Conservation (phyloP, 305 asterid genomes). For the Solanum hybrid region DNA sequence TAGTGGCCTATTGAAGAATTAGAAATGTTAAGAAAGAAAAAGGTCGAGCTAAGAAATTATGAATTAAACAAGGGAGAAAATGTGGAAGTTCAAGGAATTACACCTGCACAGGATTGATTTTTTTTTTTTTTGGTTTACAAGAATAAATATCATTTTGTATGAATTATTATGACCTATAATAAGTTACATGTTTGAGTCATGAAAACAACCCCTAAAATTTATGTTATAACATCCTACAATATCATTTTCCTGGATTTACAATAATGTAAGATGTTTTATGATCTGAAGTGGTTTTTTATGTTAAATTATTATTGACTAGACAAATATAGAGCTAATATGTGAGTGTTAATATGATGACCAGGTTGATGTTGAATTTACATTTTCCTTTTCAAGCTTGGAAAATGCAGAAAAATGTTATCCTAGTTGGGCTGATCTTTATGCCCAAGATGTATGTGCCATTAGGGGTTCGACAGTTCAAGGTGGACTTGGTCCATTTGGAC, state of each 20-base stretch:
- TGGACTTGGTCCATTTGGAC: constrained; percentile 43
- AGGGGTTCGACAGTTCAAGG: constrained; percentile 24
- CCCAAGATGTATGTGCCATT: constrained; percentile 21
- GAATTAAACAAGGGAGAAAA: constrained; percentile 12
- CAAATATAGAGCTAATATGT: not conserved
- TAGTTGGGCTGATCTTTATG: constrained; percentile 19
- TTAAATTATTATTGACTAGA: not conserved
- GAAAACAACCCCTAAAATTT: not conserved
- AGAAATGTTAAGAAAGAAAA: constrained; percentile 17
- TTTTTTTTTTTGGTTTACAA: not conserved
- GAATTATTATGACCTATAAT: not conserved
- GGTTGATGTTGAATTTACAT: constrained; percentile 37
- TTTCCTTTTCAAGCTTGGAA: constrained; percentile 27
- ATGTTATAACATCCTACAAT: not conserved
- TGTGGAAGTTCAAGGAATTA: constrained; percentile 25
- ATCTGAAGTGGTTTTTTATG: not conserved
- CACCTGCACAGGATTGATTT: constrained; percentile 25
- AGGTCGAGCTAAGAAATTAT: constrained; percentile 9
- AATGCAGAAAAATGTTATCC: constrained; percentile 28
- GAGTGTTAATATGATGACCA: not conserved
- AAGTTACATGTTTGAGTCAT: constrained; percentile 22
- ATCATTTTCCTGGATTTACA: not conserved
- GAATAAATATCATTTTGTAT: not conserved
- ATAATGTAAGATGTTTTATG: not conserved
- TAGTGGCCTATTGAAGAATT: constrained; percentile 33